Percentiles rank a stretch among this genome's conserved stretches.
Evolutionary conservation across 2,329 filamentous ascomycete genomes (phyloP).

Genomic region (Orbilia brochopaga): DNA sequence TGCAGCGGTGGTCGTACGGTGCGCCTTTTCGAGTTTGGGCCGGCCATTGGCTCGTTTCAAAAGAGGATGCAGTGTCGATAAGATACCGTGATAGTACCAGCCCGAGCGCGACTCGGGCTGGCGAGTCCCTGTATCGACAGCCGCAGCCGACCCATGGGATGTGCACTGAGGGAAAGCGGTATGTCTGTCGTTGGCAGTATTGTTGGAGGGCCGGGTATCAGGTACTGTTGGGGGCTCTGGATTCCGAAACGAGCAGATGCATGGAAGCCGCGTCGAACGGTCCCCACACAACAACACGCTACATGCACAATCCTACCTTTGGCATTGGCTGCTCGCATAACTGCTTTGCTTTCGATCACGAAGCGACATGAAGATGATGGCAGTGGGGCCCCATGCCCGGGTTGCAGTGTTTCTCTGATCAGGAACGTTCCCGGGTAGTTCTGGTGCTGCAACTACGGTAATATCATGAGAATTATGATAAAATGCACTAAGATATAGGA

Average conservation of each 20-base stretch:
- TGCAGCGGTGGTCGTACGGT: not conserved
- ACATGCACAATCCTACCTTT: slow-evolving; percentile 1
- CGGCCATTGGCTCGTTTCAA: not conserved
- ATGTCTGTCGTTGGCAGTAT: not conserved
- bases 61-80: slow-evolving; percentile 1
- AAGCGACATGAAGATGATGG: not conserved
- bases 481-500: not conserved
- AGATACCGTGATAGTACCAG: not conserved
- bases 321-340: not conserved
- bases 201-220: not conserved
- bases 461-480: not conserved
- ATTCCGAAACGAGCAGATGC: not conserved
- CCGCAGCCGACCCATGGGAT: not conserved
- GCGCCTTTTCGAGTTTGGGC: too few species aligned
- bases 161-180: not conserved
- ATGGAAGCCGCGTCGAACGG: slow-evolving; percentile 2
- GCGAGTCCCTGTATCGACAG: not conserved
- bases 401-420: not conserved
- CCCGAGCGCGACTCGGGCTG: not conserved
- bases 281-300: not conserved
- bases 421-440: not conserved
- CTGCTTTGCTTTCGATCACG: not conserved
- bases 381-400: not conserved
- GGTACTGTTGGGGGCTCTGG: slow-evolving; percentile 1
- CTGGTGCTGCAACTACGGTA: not conserved